Base-by-base conservation (phyloP, 805 yeast species). In the Saturnispora serradocipensis region DNA sequence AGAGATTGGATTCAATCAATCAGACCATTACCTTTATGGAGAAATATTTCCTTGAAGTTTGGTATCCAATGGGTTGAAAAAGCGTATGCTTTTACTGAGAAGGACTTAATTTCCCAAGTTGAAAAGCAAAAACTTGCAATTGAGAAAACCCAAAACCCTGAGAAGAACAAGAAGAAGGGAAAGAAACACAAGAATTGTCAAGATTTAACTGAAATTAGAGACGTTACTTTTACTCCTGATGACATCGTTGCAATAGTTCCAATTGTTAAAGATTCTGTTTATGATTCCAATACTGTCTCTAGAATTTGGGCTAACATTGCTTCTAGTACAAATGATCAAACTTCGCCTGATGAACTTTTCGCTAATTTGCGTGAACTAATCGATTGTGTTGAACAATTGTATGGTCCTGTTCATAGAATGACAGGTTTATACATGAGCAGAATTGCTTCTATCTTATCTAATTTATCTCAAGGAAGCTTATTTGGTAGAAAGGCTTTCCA, bases 1-100 rank as follows among this genome's bases (percentile, higher is more conserved):
- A 64, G 61, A 0, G 66, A 72, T 47, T 84, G 88, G 85, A 53
- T 57, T 11, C 59, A 66, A 1, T 56, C 63, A 16, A 54, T 76
- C 36, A 65, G 63, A 28, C 66, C 72, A 3, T 54, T 71, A 20
- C 80, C 77, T 48, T 56, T 67, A 35, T 72, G 88, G 60, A 81
- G 90, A 69, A 86, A 83, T 58, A 73, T 89, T 56, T 81, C 96
- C 10, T 60, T 72, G 50, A 85, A 86, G 67, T 79, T 82, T 59
- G 98, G 98, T 68, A 79, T 91, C 49, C 99, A 93, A 72, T 84
- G 96, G 86, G 69, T 72, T 54, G 72, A 77, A 10, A 75, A 69
- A 55, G 62, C 69, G 10, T 82, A 78, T 61, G 69, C 65, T 11
- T 78, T 80, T 64, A 72, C 78, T 34, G 63, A 64, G 44, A 80